phyloP scores from a whole-genome alignment of 108 stramenopile species.

The Stephanodiscus triporus region DNA sequence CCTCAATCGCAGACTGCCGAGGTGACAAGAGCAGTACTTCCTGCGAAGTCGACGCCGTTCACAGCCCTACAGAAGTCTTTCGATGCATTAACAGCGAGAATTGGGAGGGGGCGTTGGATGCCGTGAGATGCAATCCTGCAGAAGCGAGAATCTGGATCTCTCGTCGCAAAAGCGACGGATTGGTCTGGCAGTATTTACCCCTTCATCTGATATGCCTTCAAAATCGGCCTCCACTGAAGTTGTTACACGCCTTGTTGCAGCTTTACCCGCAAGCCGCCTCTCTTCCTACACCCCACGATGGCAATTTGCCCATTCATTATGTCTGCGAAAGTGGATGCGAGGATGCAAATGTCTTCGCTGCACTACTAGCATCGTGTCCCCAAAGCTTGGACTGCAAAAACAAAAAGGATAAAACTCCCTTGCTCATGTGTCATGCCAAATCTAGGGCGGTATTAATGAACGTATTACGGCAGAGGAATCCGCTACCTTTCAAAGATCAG shows the following conservation, averaged over 20 bases:
- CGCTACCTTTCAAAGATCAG: slow-evolving; percentile 5
- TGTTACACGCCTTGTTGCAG: slow-evolving; percentile 39
- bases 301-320: slow-evolving; percentile 57
- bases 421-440: slow-evolving; percentile 41
- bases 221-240: slow-evolving; percentile 33
- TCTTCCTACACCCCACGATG: slow-evolving; percentile 46
- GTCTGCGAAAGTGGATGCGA: slow-evolving; percentile 54
- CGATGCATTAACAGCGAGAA: slow-evolving; percentile 53
- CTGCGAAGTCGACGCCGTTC: slow-evolving; percentile 47
- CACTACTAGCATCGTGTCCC: slow-evolving; percentile 41
- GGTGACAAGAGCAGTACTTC: slow-evolving; percentile 1
- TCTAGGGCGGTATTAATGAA: slow-evolving; percentile 44
- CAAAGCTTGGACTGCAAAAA: slow-evolving; percentile 37
- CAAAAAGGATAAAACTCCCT: slow-evolving; percentile 35
- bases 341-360: slow-evolving; percentile 31
- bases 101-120: slow-evolving; percentile 42
- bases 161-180: slow-evolving; percentile 18
- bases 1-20: background rate
- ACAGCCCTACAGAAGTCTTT: slow-evolving; percentile 55
- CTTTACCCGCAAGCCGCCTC: slow-evolving; percentile 46
- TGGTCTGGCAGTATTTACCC: slow-evolving; percentile 57
- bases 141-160: slow-evolving; percentile 55
- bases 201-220: slow-evolving; percentile 58
- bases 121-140: slow-evolving; percentile 21
- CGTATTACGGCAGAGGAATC: slow-evolving; percentile 37